Conservation (phyloP, 73 alveolate species). For the Tetrahymena malaccensis region DNA sequence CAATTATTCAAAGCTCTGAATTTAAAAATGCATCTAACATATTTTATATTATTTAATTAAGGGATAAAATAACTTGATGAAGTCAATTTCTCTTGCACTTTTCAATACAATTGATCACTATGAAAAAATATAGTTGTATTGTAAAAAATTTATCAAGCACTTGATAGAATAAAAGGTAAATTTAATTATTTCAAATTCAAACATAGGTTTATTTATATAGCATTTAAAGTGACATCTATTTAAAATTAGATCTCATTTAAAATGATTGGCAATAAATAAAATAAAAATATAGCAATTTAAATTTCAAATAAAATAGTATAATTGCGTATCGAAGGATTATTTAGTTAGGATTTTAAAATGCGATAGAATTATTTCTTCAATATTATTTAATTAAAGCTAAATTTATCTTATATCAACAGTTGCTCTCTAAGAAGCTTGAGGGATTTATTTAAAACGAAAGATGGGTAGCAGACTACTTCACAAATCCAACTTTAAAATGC, state of each 20-base stretch:
- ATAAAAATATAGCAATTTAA: not conserved
- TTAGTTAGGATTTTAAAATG: not conserved
- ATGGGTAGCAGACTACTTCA: not conserved
- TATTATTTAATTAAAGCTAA: not conserved
- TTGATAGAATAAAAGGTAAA: not conserved
- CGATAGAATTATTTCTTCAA: not conserved
- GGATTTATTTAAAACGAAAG: not conserved
- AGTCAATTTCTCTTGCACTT: not conserved
- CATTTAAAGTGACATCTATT: not conserved
- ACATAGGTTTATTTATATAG: not conserved
- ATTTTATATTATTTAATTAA: not conserved
- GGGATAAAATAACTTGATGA: not conserved
- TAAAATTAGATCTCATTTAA: not conserved
- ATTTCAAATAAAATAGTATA: too few species aligned
- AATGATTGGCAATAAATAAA: not conserved
- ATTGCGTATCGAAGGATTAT: not conserved
- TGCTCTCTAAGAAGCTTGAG: not conserved
- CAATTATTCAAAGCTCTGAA: not conserved
- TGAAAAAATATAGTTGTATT: not conserved
- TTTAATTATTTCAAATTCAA: not conserved
- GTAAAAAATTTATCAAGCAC: not conserved
- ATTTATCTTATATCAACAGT: not conserved
- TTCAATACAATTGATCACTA: not conserved
- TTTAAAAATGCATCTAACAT: not conserved
- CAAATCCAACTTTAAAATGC: not conserved